Evolutionary conservation across 805 yeast species (phyloP).

Genomic region (Saccharomyces mikatae): DNA sequence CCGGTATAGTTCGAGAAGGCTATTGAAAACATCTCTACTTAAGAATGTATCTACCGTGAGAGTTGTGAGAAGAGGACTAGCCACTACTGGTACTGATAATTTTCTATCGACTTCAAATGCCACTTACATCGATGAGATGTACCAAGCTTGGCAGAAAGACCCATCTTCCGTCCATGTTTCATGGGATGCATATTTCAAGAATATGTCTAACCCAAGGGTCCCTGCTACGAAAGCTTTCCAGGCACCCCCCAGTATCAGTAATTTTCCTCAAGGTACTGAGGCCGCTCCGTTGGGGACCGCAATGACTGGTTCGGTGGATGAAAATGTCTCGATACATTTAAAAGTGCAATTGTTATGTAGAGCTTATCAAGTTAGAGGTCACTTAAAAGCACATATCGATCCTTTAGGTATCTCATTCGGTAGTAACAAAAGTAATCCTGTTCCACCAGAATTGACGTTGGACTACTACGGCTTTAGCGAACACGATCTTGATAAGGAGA

Average conservation of each 20-base stretch:
- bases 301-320: conserved; percentile 37
- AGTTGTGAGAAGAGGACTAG: conserved; percentile 6
- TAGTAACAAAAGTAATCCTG: conserved; percentile 41
- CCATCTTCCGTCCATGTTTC: conserved; percentile 88
- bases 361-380: conserved; percentile 98
- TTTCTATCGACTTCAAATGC: conserved; percentile 82
- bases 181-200: conserved; percentile 95
- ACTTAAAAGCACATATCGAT: conserved; percentile 87
- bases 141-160: conserved; percentile 85
- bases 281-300: conserved; percentile 39
- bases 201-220: conserved; percentile 62
- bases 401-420: conserved; percentile 91
- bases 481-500: conserved; percentile 71
- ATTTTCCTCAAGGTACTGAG: conserved; percentile 68
- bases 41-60: neutral
- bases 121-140: conserved; percentile 95
- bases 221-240: conserved; percentile 70
- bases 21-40: conserved; percentile 1
- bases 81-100: conserved; percentile 41
- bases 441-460: conserved; percentile 81
- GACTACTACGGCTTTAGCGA: conserved; percentile 90
- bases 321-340: conserved; percentile 76
- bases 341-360: conserved; percentile 94
- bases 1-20: conserved; percentile 1
- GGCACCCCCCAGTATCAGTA: conserved; percentile 88